phyloP scores from a whole-genome alignment of 768 basidiomycete species.

The Rhizopogon vulgaris region DNA sequence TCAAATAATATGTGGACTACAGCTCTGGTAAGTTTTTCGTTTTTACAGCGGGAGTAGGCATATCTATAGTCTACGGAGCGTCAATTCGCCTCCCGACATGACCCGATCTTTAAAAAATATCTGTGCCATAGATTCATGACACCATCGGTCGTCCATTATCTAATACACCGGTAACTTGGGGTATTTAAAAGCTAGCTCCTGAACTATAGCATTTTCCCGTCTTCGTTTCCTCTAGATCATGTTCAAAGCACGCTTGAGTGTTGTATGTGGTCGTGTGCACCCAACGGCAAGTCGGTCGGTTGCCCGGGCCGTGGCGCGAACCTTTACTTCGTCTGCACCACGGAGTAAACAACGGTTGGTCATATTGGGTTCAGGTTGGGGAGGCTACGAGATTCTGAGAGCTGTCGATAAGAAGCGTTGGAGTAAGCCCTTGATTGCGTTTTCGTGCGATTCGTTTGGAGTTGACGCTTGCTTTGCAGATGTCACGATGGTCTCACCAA shows the following conservation, averaged over 20 bases:
- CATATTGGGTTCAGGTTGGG: conserved; percentile 75
- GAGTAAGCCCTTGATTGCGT: conserved; percentile 37
- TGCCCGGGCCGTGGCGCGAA: conserved; percentile 14
- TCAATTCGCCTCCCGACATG: not conserved
- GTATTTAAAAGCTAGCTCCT: not conserved
- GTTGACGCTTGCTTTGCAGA: conserved; percentile 33
- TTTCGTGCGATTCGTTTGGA: not conserved
- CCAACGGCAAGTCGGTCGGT: not conserved
- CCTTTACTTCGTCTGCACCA: conserved; percentile 33
- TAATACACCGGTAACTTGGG: not conserved
- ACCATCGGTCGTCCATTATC: not conserved
- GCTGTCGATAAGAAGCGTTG: conserved; percentile 67
- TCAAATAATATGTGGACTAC: not conserved
- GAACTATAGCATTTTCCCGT: not conserved
- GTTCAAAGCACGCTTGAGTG: conserved; percentile 9
- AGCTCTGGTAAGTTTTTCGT: not conserved
- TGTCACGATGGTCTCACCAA: conserved; percentile 62
- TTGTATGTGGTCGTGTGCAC: conserved; percentile 2
- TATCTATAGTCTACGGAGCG: no score
- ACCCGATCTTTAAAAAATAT: not conserved
- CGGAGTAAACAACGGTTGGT: conserved; percentile 41
- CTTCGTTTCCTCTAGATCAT: conserved; percentile 5
- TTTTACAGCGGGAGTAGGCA: not conserved
- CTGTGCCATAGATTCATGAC: not conserved
- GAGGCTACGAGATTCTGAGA: conserved; percentile 64